Evolutionary conservation across 306 rosid species (phyloP).

Genomic region (Sicyos baderoa): DNA sequence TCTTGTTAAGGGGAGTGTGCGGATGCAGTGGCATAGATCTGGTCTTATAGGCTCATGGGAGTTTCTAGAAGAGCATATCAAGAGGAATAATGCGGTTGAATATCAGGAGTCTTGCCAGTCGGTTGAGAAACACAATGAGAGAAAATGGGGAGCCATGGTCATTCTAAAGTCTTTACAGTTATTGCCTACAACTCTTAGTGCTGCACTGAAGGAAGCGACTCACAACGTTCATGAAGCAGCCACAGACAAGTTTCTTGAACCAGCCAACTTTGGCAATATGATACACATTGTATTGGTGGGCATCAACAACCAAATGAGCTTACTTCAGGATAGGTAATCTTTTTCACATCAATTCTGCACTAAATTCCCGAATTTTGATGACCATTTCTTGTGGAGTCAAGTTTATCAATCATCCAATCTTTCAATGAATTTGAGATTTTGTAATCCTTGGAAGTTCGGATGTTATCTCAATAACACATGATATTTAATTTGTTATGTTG

Average conservation of each 20-base stretch:
- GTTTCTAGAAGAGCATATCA: slow-evolving; percentile 63
- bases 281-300: slow-evolving; percentile 93
- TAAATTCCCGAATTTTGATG: background rate
- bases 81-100: slow-evolving; percentile 48
- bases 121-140: slow-evolving; percentile 54
- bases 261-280: slow-evolving; percentile 65
- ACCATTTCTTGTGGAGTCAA: background rate
- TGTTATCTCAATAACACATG: no score
- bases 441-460: no score
- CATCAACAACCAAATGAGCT: slow-evolving; percentile 93
- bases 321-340: slow-evolving; percentile 84
- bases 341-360: background rate
- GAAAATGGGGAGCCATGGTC: slow-evolving; percentile 96
- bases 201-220: slow-evolving; percentile 72
- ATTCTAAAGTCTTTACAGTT: slow-evolving; percentile 79
- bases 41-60: slow-evolving; percentile 97
- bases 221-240: slow-evolving; percentile 40
- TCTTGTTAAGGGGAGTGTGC: slow-evolving; percentile 89
- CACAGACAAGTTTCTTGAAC: slow-evolving; percentile 38
- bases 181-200: slow-evolving; percentile 62
- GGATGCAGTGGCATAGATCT: slow-evolving; percentile 98
- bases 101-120: slow-evolving; percentile 34
- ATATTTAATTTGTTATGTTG: no score
- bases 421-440: no score
- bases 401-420: no score